Evolutionary conservation across 2,329 filamentous ascomycete species (phyloP), one percentile per base, ranked within the genome.

Genomic region (Leptographium wingfieldii): DNA sequence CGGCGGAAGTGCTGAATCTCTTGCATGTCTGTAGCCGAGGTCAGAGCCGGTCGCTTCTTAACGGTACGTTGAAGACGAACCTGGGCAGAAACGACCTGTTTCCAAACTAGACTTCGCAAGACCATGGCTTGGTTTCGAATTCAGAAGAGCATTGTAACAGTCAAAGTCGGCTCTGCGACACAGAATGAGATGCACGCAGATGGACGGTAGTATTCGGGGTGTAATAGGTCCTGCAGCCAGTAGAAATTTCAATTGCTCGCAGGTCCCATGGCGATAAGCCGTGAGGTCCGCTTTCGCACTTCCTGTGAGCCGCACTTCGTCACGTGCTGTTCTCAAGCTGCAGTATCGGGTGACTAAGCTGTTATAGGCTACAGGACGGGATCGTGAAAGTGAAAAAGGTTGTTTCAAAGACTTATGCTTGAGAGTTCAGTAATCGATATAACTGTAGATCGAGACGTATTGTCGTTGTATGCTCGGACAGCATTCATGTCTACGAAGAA

Each of bases 11-110:
- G 56, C 60, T 58, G 49, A 58, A 56, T 33, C 61, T 61, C 16
- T 48, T 56, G 56, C 62, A 59, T 46, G 58, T 57, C 62, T 65
- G 31, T 11, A 38, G 12, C 16, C 9, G 5, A 25, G 25, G 49
- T 58, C 29, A 57, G 55, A 51, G 14, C 19, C 14, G 3, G n/a
- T 38, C 0, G n/a, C 49, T 9, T 25, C 16, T 33, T n/a, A 14
- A 6, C 31, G 16, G 56, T 31, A 31, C 3, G 27, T 14, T 40
- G 46, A 10, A 27, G 40, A 66, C 70, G 64, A 62, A 74, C 73
- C 66, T 72, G 69, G 46, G 68, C 70, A 65, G 66, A 68, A 61
- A 66, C 66, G 63, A 69, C 73, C 68, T 72, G 74, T 65, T 72
- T 76, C 71, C 70, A 73, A 64, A 46, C 43, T n/a, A 19, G 43